Evolutionary conservation across 2,329 filamentous ascomycete genomes (phyloP), one percentile per base, ranked within the genome.

Genomic region (Nectriaceae sp.): DNA sequence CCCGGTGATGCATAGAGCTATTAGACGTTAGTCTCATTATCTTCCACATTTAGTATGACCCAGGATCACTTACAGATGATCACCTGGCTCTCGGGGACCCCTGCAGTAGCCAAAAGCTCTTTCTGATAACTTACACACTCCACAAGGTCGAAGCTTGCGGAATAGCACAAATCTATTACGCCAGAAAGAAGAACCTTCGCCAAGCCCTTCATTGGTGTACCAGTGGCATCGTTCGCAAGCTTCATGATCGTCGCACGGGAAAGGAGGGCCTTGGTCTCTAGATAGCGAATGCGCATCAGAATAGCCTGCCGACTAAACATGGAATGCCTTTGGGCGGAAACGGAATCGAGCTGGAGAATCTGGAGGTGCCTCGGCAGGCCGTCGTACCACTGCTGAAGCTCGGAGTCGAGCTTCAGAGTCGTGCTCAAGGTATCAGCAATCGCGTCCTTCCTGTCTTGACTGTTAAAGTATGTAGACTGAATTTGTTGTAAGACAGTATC

Each of bases 131-230:
- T 49, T 47, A 63, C 52, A 1, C 56, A 49, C 26, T 63, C 60
- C 21, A 60, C 50, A 3, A 63, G 16, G 21, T 63, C 59, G 22
- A 60, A 49, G 8, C 61, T 57, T 11, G 62, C 49, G 13, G 60
- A 42, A 13, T 55, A 56, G 15, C 56, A 57, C 0, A 54, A 50
- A 15, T 63, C 53, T 2, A 60, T 52, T 8, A 64, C 33, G 0
- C 59, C 54, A 5, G 40, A 36, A 1, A 63, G 31, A 33, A 63
- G 50, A 1, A 57, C 53, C 40, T 41, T 57, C 3, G 59, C 49
- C 5, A 63, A 44, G 5, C 52, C 24, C 0, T 53, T 52, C 1
- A 51, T 35, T 6, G 56, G 53, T 1, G 55, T 54, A 1, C 43
- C 37, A 15, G 47, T 2, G 13, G 52, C 42, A 4, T 8, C 42